Percentiles rank a stretch among this genome's conserved stretches.
These are phyloP conservation scores for Sarocladium brachiariae DNA, from an alignment of 2,329 filamentous ascomycete genomes.

Conservation along the genomic window DNA sequence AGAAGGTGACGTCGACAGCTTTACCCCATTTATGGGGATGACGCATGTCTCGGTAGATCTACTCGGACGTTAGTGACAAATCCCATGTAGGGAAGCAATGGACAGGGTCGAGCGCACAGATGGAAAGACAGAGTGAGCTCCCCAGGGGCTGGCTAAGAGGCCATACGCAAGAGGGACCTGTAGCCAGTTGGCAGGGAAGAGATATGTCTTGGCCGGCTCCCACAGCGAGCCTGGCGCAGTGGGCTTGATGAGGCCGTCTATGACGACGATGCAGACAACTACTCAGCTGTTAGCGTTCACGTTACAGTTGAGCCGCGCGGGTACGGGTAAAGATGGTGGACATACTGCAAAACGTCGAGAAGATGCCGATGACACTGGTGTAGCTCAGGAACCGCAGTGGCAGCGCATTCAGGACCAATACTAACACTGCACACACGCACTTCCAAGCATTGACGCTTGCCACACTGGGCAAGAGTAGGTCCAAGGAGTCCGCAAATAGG, in stretches of 20 bases:
- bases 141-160: slow-evolving; percentile 73
- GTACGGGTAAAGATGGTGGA: slow-evolving; percentile 25
- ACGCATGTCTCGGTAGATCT: slow-evolving; percentile 58
- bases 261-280: slow-evolving; percentile 79
- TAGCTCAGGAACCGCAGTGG: slow-evolving; percentile 80
- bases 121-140: slow-evolving; percentile 66
- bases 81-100: not conserved
- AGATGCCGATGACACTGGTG: slow-evolving; percentile 86
- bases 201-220: slow-evolving; percentile 69
- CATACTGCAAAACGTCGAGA: slow-evolving; percentile 82
- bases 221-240: slow-evolving; percentile 74
- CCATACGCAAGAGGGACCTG: slow-evolving; percentile 85
- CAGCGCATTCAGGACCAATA: slow-evolving; percentile 78
- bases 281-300: not conserved
- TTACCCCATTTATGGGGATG: slow-evolving; percentile 74
- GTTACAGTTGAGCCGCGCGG: too few species aligned
- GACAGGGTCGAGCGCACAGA: slow-evolving; percentile 44
- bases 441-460: slow-evolving; percentile 71
- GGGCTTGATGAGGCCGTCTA: slow-evolving; percentile 81
- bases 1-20: slow-evolving; percentile 73
- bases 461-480: slow-evolving; percentile 67
- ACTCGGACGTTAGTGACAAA: not conserved
- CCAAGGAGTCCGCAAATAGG: slow-evolving; percentile 86
- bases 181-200: slow-evolving; percentile 81
- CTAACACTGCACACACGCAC: slow-evolving; percentile 67